Evolutionary conservation across 2,329 filamentous ascomycete species (phyloP).

Genomic region (Monosporascus sp.): DNA sequence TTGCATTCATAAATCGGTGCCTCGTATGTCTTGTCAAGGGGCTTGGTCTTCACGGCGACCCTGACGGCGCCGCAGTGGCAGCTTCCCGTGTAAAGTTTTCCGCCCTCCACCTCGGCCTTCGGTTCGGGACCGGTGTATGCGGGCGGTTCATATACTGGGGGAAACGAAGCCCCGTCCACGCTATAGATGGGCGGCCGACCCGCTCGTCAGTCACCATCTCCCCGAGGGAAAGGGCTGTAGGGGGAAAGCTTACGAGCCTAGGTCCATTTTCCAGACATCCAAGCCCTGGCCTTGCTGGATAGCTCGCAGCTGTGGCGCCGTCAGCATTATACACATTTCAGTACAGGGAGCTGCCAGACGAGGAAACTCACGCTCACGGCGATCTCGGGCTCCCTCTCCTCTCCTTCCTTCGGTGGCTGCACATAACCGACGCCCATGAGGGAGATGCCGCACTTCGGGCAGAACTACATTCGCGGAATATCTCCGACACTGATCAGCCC

Average conservation of each 20-base stretch:
- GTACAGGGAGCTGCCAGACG: too few species aligned
- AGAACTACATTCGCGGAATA: conserved; percentile 37
- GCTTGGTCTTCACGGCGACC: conserved; percentile 36
- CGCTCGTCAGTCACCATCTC: neutral
- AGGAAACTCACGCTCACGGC: conserved; percentile 37
- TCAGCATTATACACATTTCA: conserved; percentile 2
- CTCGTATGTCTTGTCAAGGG: conserved; percentile 33
- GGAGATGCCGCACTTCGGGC: conserved; percentile 43
- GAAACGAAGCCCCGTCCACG: conserved; percentile 31
- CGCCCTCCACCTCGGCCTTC: conserved; percentile 28
- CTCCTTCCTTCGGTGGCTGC: conserved; percentile 17
- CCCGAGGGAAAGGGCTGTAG: neutral
- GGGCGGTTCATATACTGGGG: conserved; percentile 29
- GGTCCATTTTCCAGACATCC: conserved; percentile 36
- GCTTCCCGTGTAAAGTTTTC: conserved; percentile 41
- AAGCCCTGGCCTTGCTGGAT: conserved; percentile 36
- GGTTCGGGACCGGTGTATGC: conserved; percentile 38
- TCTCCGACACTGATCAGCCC: neutral
- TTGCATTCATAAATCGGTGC: conserved; percentile 38
- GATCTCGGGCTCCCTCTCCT: conserved; percentile 23
- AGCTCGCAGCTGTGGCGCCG: conserved; percentile 30
- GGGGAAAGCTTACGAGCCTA: conserved; percentile 25
- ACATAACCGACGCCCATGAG: conserved; percentile 27
- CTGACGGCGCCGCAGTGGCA: conserved; percentile 49
- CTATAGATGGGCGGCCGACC: conserved; percentile 17